phyloP scores from a whole-genome alignment of 2,329 filamentous ascomycete genomes.

The Hyphodiscus sp. region DNA sequence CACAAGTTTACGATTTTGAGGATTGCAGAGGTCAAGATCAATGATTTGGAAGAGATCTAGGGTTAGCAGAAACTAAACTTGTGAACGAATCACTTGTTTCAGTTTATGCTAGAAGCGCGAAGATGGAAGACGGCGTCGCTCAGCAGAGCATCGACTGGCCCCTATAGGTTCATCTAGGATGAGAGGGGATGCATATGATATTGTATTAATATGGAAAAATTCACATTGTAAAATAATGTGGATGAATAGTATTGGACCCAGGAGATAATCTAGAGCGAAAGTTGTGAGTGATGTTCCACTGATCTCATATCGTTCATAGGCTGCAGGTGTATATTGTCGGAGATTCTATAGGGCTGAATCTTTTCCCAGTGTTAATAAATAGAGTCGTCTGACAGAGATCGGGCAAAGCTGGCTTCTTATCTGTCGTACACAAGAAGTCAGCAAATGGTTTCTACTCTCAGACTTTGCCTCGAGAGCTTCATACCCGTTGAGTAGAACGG shows the following conservation, averaged over 20 bases:
- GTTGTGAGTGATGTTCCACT: neutral
- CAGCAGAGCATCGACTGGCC: neutral
- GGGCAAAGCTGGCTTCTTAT: too few species aligned
- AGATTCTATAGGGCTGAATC: neutral
- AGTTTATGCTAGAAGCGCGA: neutral
- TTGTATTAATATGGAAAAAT: neutral
- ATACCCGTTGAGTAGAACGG: too few species aligned
- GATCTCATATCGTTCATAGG: neutral
- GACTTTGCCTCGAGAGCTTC: too few species aligned
- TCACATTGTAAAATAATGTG: neutral
- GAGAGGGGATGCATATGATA: neutral
- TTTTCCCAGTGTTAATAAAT: neutral
- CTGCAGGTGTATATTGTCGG: neutral
- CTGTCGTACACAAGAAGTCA: too few species aligned
- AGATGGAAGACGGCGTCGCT: neutral
- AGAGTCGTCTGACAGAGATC: too few species aligned
- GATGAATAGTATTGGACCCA: neutral
- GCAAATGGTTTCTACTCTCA: too few species aligned
- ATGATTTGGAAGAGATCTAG: slow-evolving; percentile 37
- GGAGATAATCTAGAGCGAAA: neutral
- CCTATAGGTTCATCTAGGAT: neutral
- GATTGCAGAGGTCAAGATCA: slow-evolving; percentile 66
- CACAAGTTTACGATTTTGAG: slow-evolving; percentile 80
- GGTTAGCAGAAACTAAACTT: neutral
- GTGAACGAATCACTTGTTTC: too few species aligned